Conservation (phyloP, 108 stramenopile species). For the Craspedostauros australis region DNA sequence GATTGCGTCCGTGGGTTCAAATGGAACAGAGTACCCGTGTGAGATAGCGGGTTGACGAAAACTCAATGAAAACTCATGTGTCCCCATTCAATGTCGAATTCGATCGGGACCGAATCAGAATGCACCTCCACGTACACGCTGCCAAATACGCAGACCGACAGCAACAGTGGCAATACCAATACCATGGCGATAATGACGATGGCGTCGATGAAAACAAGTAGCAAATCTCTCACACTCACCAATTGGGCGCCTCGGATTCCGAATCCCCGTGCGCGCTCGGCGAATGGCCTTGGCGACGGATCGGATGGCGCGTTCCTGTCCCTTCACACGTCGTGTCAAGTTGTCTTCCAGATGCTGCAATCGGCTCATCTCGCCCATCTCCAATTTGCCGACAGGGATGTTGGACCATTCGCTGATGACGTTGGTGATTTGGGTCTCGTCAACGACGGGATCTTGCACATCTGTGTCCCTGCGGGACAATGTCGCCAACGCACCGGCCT, state of each 20-base stretch:
- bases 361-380: constrained; percentile 73
- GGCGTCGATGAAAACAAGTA: too few relatives aligned
- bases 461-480: constrained; percentile 16
- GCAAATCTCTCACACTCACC: too few relatives aligned
- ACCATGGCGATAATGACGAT: too few relatives aligned
- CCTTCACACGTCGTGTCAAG: constrained; percentile 73
- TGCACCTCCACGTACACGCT: too few relatives aligned
- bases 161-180: too few relatives aligned
- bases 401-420: constrained; percentile 62
- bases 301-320: constrained; percentile 78
- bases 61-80: too few relatives aligned
- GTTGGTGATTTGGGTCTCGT: constrained; percentile 58
- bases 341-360: constrained; percentile 65
- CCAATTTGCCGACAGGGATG: constrained; percentile 69
- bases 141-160: too few relatives aligned
- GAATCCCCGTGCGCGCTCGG: constrained; percentile 77
- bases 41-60: too few relatives aligned
- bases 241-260: constrained; percentile 64
- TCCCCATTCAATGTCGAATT: too few relatives aligned
- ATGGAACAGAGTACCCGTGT: too few relatives aligned
- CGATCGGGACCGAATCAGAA: too few relatives aligned
- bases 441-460: constrained; percentile 32
- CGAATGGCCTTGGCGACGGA: constrained; percentile 80
- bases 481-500: constrained; percentile 61
- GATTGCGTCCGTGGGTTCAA: too few relatives aligned